These are phyloP conservation scores for Coriolopsis trogii DNA, from an alignment of 1,284 basidiomycete genomes.

Conservation along the genomic window DNA sequence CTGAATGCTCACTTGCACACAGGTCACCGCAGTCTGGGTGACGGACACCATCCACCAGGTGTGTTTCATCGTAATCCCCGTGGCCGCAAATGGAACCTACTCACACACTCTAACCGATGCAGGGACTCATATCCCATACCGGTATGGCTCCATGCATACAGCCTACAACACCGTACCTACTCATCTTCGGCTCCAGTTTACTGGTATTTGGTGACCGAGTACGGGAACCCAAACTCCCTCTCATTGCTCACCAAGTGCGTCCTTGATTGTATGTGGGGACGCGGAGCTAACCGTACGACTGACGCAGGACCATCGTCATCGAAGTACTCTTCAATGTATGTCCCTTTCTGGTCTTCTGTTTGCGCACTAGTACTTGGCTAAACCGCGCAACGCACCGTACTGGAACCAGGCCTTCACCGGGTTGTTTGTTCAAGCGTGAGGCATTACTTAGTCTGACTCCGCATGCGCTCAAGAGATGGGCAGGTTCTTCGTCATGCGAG, in stretches of 20 bases:
- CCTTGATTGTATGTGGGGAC: neutral
- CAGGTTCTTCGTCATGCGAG: constrained; percentile 54
- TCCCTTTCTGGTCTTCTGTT: neutral
- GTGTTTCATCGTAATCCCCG: neutral
- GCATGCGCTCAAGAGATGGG: neutral
- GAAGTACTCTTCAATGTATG: constrained; percentile 58
- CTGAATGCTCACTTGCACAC: neutral
- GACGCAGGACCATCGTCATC: constrained; percentile 50
- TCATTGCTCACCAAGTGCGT: constrained; percentile 11
- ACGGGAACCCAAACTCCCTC: constrained; percentile 41
- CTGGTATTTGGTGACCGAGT: constrained; percentile 54
- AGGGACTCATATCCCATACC: constrained; percentile 56
- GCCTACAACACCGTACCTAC: neutral
- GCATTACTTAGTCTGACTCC: too few species aligned
- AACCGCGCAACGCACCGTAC: too few species aligned
- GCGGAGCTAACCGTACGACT: neutral
- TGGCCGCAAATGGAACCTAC: neutral
- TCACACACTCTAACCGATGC: constrained; percentile 20
- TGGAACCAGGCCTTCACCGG: constrained; percentile 49
- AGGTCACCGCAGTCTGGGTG: constrained; percentile 44
- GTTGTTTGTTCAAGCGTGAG: constrained; percentile 54
- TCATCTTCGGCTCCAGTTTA: constrained; percentile 45
- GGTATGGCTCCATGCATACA: constrained; percentile 40
- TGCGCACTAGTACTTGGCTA: neutral
- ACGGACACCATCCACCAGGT: constrained; percentile 53